Conservation (phyloP, 1,139 yeast species). For the Suhomyces choctaworum region DNA sequence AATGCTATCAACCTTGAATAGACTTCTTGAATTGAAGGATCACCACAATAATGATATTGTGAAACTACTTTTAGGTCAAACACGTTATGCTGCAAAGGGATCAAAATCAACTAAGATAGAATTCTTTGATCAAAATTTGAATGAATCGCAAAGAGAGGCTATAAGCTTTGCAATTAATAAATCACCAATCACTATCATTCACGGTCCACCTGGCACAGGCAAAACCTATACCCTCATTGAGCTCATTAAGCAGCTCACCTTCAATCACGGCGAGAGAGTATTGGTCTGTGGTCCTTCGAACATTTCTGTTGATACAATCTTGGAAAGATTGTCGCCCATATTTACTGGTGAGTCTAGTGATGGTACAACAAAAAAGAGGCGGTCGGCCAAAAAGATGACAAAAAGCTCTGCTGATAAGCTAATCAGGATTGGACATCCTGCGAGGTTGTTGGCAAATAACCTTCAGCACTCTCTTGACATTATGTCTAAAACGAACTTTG, state of each 20-base stretch:
- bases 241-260: conserved; percentile 69
- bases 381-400: conserved; percentile 13
- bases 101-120: conserved; percentile 15
- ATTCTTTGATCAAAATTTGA: conserved; percentile 55
- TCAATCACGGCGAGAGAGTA: conserved; percentile 58
- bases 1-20: conserved; percentile 78
- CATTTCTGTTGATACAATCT: conserved; percentile 88
- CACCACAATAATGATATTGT: conserved; percentile 38
- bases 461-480: conserved; percentile 77
- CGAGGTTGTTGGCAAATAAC: conserved; percentile 66
- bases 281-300: conserved; percentile 95
- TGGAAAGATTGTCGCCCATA: conserved; percentile 66
- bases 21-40: conserved; percentile 51
- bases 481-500: conserved; percentile 50
- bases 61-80: conserved; percentile 47
- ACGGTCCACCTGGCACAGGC: conserved; percentile 57
- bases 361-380: conserved; percentile 13
- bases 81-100: conserved; percentile 22
- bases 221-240: conserved; percentile 85
- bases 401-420: conserved; percentile 50
- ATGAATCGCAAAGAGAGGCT: conserved; percentile 62
- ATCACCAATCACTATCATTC: conserved; percentile 47
- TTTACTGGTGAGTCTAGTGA: conserved; percentile 19
- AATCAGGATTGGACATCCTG: conserved; percentile 91
- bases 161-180: conserved; percentile 39